A percentile compares a stretch with the other conserved stretches of the same genome.
phyloP scores from a whole-genome alignment of 139 green algal genomes.

The Chlamydomonas eustigma region DNA sequence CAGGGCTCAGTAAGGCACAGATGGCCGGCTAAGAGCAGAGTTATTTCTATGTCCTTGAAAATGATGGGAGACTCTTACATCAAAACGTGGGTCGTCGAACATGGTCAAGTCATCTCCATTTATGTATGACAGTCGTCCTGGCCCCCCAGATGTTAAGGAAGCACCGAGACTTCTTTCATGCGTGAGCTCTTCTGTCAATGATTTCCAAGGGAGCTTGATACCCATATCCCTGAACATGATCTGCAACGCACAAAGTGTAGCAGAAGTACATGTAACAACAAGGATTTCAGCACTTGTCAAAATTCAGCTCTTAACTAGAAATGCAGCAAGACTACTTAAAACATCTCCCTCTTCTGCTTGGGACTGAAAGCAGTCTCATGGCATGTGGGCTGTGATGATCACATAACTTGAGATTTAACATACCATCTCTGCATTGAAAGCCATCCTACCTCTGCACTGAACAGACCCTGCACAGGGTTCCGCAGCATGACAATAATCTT shows the following conservation, averaged over 20 bases:
- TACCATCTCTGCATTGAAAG: neutral
- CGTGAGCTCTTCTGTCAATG: neutral
- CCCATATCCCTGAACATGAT: constrained; percentile 64
- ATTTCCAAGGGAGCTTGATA: constrained; percentile 52
- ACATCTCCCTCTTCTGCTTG: neutral
- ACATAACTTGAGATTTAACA: too few relatives aligned
- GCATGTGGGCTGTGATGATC: too few relatives aligned
- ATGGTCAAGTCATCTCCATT: too few relatives aligned
- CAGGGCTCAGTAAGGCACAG: neutral
- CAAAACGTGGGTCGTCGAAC: neutral
- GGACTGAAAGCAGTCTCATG: neutral
- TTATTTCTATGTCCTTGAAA: neutral
- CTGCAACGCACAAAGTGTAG: neutral
- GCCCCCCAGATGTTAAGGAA: neutral
- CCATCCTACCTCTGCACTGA: constrained; percentile 38
- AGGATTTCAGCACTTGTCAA: neutral
- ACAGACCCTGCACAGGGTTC: constrained; percentile 30
- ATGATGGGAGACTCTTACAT: neutral
- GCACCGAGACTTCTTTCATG: neutral
- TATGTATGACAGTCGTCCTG: too few relatives aligned
- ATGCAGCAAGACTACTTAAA: neutral
- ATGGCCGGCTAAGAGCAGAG: neutral
- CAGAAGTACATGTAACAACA: neutral
- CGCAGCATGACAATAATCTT: constrained; percentile 76
- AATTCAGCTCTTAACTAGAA: neutral